These are phyloP conservation scores for Cryptomeria japonica DNA, from an alignment of 75 land plant genomes.

Conservation along the genomic window DNA sequence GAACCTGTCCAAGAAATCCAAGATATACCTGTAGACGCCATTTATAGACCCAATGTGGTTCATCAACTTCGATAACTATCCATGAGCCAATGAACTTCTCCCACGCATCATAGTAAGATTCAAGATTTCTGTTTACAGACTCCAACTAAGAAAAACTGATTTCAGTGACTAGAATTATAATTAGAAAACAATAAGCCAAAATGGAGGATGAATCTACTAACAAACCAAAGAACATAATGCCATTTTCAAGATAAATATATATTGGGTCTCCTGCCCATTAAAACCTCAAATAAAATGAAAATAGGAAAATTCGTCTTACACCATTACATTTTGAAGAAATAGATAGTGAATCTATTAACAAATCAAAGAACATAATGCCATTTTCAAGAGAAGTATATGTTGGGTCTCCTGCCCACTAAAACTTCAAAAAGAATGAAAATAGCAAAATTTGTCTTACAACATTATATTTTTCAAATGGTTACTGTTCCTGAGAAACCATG, in stretches of 20 bases:
- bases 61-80: conserved; percentile 80
- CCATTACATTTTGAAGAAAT: background rate
- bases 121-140: conserved; percentile 79
- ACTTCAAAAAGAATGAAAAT: background rate
- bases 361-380: too few species aligned
- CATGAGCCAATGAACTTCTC: conserved; percentile 81
- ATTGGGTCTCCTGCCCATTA: background rate
- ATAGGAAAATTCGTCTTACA: background rate
- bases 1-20: background rate
- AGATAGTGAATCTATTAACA: too few species aligned
- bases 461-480: background rate
- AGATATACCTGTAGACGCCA: conserved; percentile 89
- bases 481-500: background rate
- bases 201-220: background rate
- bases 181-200: background rate
- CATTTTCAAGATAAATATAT: background rate
- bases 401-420: background rate
- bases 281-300: background rate
- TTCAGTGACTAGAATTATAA: background rate
- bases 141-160: conserved; percentile 59
- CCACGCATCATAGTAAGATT: conserved; percentile 93
- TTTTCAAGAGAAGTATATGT: background rate
- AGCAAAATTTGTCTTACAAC: background rate
- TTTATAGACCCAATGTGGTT: conserved; percentile 75
- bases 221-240: background rate